phyloP scores from a whole-genome alignment of 2,329 filamentous ascomycete species.

The Mollisia scopiformis region DNA sequence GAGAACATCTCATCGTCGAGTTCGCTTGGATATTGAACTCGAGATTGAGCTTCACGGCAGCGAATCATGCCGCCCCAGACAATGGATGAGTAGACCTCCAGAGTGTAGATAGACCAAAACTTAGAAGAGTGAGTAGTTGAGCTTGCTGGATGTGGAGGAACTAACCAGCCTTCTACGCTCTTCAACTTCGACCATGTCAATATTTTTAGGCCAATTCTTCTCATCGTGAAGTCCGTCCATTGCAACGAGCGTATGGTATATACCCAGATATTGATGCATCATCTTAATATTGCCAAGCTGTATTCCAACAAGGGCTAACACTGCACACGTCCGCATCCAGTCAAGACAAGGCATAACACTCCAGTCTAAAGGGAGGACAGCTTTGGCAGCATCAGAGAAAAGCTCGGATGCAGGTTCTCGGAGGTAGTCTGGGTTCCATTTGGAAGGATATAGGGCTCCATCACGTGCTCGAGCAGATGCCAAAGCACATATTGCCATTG shows the following conservation, averaged over 20 bases:
- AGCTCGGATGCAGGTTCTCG: conserved; percentile 42
- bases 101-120: conserved; percentile 60
- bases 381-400: conserved; percentile 47
- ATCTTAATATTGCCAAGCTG: conserved; percentile 52
- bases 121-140: conserved; percentile 21
- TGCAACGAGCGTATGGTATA: conserved; percentile 51
- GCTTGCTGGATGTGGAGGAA: neutral
- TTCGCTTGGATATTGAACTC: conserved; percentile 52
- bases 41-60: conserved; percentile 48
- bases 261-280: conserved; percentile 54
- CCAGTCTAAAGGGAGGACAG: conserved; percentile 43
- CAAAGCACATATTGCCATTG: conserved; percentile 55
- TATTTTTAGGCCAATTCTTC: conserved; percentile 50
- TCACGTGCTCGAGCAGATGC: conserved; percentile 51
- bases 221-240: conserved; percentile 57
- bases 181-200: conserved; percentile 50
- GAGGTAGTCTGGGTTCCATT: conserved; percentile 37
- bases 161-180: conserved; percentile 50
- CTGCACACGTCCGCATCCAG: conserved; percentile 48
- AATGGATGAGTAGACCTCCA: conserved; percentile 57
- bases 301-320: conserved; percentile 53
- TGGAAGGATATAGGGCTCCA: conserved; percentile 46
- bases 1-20: conserved; percentile 49
- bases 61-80: conserved; percentile 53
- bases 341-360: conserved; percentile 39